Conservation (phyloP, 2,329 filamentous ascomycete genomes). For the Aspergillus jensenii region DNA sequence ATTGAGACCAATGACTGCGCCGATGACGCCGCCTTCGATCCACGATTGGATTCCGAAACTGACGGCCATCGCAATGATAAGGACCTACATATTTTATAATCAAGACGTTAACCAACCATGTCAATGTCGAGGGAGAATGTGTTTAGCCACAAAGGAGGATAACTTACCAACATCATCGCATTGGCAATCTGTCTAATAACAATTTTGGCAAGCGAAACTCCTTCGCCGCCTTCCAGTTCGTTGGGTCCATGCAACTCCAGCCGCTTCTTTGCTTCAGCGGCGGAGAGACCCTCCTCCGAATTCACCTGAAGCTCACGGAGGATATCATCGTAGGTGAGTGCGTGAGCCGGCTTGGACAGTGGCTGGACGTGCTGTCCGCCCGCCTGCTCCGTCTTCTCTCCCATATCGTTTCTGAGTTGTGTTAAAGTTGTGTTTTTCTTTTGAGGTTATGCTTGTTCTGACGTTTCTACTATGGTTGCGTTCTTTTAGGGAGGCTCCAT, state of each 20-base stretch:
- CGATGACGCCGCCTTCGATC: conserved; percentile 61
- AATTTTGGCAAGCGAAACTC: conserved; percentile 69
- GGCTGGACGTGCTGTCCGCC: conserved; percentile 31
- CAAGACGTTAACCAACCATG: neutral
- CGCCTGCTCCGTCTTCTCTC: neutral
- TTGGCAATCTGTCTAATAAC: conserved; percentile 67
- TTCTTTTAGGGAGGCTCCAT: conserved; percentile 32
- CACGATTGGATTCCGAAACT: conserved; percentile 58
- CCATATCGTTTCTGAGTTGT: conserved; percentile 2
- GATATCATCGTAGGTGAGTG: conserved; percentile 55
- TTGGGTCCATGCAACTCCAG: conserved; percentile 61
- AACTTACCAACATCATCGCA: conserved; percentile 64
- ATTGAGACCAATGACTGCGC: conserved; percentile 59
- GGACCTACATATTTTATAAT: conserved; percentile 54
- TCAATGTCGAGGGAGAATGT: neutral
- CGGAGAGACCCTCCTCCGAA: conserved; percentile 57
- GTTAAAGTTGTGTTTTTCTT: neutral
- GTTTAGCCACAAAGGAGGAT: neutral
- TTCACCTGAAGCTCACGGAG: conserved; percentile 57
- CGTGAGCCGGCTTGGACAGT: conserved; percentile 63
- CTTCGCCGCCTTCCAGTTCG: conserved; percentile 63
- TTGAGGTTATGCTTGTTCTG: neutral
- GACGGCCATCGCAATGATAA: conserved; percentile 72
- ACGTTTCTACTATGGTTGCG: conserved; percentile 12
- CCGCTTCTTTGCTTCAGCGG: conserved; percentile 54